These are phyloP conservation scores for Leucogyrophana mollusca DNA, from an alignment of 768 basidiomycete genomes.

Conservation along the genomic window DNA sequence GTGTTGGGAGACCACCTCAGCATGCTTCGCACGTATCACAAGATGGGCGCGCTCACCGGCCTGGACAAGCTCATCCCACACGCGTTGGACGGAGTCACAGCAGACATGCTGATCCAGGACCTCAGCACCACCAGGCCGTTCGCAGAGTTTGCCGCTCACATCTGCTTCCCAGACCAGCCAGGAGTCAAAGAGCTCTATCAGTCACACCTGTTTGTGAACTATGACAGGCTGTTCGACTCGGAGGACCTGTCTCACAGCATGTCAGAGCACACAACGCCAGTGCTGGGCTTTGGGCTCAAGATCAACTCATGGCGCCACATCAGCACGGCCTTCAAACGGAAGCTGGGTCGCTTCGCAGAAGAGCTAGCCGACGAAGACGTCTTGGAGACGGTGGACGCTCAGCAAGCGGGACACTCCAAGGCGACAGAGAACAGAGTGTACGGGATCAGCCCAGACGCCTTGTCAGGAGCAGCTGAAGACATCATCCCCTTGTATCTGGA, in stretches of 20 bases:
- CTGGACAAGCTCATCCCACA: conserved; percentile 27
- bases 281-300: conserved; percentile 8
- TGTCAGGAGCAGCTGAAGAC: conserved; percentile 19
- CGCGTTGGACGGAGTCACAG: conserved; percentile 17
- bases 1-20: conserved; percentile 14
- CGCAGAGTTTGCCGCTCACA: conserved; percentile 7
- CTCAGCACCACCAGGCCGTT: conserved; percentile 20
- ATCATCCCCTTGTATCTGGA: conserved; percentile 22
- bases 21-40: conserved; percentile 16
- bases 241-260: conserved; percentile 9
- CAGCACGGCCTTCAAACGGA: conserved; percentile 18
- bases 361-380: conserved; percentile 6
- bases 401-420: conserved; percentile 24
- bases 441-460: conserved; percentile 24
- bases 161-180: not conserved
- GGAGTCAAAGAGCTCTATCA: conserved; percentile 3
- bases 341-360: conserved; percentile 6
- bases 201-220: conserved; percentile 17
- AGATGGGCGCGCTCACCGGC: conserved; percentile 12
- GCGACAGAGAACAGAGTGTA: conserved; percentile 25
- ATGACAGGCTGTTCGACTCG: conserved; percentile 9
- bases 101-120: conserved; percentile 25
- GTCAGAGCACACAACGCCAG: not conserved
- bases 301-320: conserved; percentile 19
- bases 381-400: conserved; percentile 13